These are phyloP conservation scores for Globisporangium nodosum DNA, from an alignment of 352 stramenopile genomes.

Conservation along the genomic window DNA sequence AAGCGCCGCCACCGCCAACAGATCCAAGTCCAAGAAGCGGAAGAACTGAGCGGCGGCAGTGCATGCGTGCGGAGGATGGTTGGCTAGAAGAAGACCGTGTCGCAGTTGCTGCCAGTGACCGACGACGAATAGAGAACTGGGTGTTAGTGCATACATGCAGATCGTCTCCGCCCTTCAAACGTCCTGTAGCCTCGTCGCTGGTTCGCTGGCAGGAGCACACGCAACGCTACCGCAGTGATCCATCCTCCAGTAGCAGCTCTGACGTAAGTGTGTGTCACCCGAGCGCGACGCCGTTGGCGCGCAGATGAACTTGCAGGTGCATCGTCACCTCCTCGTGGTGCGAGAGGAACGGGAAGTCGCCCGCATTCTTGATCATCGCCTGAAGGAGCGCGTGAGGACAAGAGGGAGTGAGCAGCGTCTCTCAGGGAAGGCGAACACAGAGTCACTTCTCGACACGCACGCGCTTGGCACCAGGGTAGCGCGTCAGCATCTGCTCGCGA, in stretches of 20 bases:
- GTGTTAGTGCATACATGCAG: not conserved
- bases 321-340: slow-evolving; percentile 72
- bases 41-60: slow-evolving; percentile 16
- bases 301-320: slow-evolving; percentile 70
- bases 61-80: no score
- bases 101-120: not conserved
- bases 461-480: slow-evolving; percentile 49
- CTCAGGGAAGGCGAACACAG: not conserved
- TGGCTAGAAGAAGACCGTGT: no score
- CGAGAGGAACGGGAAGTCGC: slow-evolving; percentile 69
- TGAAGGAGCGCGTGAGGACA: slow-evolving; percentile 6
- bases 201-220: no score
- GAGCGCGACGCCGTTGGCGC: slow-evolving; percentile 43
- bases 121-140: not conserved
- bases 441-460: slow-evolving; percentile 16
- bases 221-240: no score
- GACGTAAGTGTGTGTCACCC: slow-evolving; percentile 13
- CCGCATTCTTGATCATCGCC: slow-evolving; percentile 61
- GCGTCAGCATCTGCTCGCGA: slow-evolving; percentile 33
- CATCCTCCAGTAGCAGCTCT: no score
- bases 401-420: not conserved
- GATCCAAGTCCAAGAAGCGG: slow-evolving; percentile 36
- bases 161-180: no score
- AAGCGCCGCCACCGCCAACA: slow-evolving; percentile 11
- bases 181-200: no score